Conservation (phyloP, 441 rosid species). For the Populus hybrid region DNA sequence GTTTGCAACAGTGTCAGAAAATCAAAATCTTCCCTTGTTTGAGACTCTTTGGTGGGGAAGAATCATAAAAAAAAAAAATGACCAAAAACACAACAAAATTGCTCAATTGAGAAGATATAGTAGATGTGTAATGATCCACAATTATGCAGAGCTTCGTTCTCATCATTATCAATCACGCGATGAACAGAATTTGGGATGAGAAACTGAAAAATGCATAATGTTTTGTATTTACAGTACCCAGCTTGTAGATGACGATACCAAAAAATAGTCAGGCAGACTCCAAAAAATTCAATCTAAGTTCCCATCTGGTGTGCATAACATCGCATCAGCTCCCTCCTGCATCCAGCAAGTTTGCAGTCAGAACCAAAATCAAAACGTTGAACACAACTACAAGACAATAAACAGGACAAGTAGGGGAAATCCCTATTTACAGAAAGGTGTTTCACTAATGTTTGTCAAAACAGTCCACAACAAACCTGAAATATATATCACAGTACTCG, state of each 20-base stretch:
- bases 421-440: too few species aligned
- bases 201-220: too few species aligned
- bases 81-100: neutral
- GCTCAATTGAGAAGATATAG: conserved; percentile 18
- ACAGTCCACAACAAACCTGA: too few species aligned
- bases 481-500: too few species aligned
- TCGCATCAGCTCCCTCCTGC: conserved; percentile 32
- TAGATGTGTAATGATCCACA: conserved; percentile 21
- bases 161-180: conserved; percentile 13
- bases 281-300: neutral
- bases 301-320: conserved; percentile 2
- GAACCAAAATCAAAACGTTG: neutral
- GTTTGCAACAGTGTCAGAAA: too few species aligned
- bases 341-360: conserved; percentile 1
- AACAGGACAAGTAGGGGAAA: neutral
- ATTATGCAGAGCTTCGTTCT: conserved; percentile 20
- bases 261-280: too few species aligned
- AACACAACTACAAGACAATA: neutral
- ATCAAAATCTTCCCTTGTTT: neutral
- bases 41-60: neutral
- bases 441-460: too few species aligned
- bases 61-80: neutral
- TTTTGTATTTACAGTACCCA: too few species aligned
- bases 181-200: too few species aligned
- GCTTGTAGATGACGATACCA: neutral